Percentiles rank a stretch among this genome's conserved stretches.
Evolutionary conservation across 139 green algal genomes (phyloP).

Genomic region (Chlorella sorokiniana): DNA sequence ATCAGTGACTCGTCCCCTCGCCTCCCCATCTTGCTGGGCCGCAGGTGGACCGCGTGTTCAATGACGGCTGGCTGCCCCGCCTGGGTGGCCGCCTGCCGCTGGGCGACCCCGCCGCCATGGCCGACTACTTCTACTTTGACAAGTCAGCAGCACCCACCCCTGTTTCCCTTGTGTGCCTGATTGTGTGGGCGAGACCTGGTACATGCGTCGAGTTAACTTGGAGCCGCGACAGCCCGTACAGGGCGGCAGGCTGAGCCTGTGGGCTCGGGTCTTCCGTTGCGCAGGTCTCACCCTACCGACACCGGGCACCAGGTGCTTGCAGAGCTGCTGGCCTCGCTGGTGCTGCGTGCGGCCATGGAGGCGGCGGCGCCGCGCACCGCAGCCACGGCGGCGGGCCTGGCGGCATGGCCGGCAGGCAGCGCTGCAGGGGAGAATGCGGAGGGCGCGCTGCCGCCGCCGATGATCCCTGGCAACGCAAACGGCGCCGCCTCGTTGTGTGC

Average conservation of each 20-base stretch:
- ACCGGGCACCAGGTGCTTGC: background rate
- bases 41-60: background rate
- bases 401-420: background rate
- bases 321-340: conserved; percentile 3
- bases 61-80: background rate
- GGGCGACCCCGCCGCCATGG: background rate
- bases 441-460: background rate
- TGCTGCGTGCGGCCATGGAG: background rate
- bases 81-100: too few species aligned
- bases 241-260: too few species aligned
- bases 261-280: background rate
- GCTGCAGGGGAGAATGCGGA: too few species aligned
- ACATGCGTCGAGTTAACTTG: too few species aligned
- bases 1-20: background rate
- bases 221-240: too few species aligned
- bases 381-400: background rate
- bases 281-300: conserved; percentile 3
- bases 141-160: background rate
- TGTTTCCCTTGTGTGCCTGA: background rate
- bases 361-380: background rate
- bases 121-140: background rate
- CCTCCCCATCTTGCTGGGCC: background rate
- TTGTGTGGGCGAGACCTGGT: background rate
- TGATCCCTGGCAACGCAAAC: conserved; percentile 12
- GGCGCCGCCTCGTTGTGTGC: background rate